Evolutionary conservation across 139 green algal genomes (phyloP), one percentile per base, ranked within the genome.

Genomic region (Coelastrella sp.): DNA sequence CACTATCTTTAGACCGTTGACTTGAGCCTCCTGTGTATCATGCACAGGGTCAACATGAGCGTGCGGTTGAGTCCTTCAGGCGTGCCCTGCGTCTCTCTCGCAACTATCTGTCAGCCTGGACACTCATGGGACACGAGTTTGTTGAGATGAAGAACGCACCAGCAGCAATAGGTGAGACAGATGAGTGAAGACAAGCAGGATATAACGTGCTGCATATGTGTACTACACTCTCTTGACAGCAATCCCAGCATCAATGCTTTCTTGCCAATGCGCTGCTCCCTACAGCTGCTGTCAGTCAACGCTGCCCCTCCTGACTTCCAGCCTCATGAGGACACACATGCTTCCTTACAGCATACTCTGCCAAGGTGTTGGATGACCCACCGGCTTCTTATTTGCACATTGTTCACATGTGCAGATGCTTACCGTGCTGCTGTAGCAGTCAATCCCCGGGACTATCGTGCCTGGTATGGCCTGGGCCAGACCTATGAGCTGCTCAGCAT

Each of bases 41-140:
- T 17, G 3, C 53, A 38, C 88, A 93, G 88, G 90, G 87, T 32
- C 30, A 80, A 17, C 90, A 94, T 51, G 94, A 96, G 88, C 93
- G 95, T 75, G 96, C 97, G 4, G 93, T 99, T 32, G 77, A 92
- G 79, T 98, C 96, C 90, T 99, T 99, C 90, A 83, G 90, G 45
- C 93, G 97, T 0, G 97, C 97, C 2, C 91, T 99, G 41, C 94
- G 93, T 27, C 92, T 99, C 64, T 92, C 98, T 79, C 90, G 85
- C 34, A 76, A 87, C 45, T 99, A 95, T 89, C 85, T 98, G 43
- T 93, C 89, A 27, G 97, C 97, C n/a, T 99, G 96, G 97, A 99
- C 97, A 1, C 92, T 99, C 11, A 98, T 99, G 95, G 97, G 97
- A 0, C 97, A 99, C 81, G 97, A 99, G 85, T 99, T 94, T 81